phyloP scores from a whole-genome alignment of 257 asterid genomes.

The Solanum piurae region DNA sequence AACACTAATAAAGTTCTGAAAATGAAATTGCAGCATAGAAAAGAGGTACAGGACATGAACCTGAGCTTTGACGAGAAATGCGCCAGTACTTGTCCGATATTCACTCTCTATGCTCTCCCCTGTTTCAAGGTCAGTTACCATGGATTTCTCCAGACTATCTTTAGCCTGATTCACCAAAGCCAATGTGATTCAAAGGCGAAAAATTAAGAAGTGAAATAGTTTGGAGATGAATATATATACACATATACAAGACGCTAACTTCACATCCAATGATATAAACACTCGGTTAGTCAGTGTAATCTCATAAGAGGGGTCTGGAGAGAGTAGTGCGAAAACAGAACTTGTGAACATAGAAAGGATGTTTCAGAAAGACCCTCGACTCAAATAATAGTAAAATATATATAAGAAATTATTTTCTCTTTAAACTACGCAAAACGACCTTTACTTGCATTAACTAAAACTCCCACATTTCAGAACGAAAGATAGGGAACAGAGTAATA shows the following conservation, averaged over 20 bases:
- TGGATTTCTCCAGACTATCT: constrained; percentile 81
- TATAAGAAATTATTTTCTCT: background rate
- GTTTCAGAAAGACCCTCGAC: background rate
- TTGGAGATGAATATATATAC: background rate
- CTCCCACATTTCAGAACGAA: background rate
- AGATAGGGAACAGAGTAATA: background rate
- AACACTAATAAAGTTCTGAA: background rate
- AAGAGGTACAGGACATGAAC: constrained; percentile 20
- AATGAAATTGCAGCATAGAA: background rate
- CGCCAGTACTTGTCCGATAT: constrained; percentile 90
- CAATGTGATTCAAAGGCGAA: background rate
- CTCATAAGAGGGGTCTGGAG: background rate
- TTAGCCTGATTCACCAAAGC: constrained; percentile 48
- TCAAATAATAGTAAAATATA: background rate
- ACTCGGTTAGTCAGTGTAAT: background rate
- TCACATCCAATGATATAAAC: background rate
- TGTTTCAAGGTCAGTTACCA: constrained; percentile 88
- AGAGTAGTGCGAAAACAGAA: background rate
- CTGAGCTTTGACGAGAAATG: constrained; percentile 63
- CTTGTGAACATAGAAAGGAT: background rate
- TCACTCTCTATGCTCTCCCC: constrained; percentile 86
- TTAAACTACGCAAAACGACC: background rate
- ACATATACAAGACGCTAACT: background rate
- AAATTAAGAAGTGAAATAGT: background rate
- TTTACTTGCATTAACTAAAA: background rate